phyloP scores from a whole-genome alignment of 1,139 yeast species.

The Saccharomycopsis crataegensis region DNA sequence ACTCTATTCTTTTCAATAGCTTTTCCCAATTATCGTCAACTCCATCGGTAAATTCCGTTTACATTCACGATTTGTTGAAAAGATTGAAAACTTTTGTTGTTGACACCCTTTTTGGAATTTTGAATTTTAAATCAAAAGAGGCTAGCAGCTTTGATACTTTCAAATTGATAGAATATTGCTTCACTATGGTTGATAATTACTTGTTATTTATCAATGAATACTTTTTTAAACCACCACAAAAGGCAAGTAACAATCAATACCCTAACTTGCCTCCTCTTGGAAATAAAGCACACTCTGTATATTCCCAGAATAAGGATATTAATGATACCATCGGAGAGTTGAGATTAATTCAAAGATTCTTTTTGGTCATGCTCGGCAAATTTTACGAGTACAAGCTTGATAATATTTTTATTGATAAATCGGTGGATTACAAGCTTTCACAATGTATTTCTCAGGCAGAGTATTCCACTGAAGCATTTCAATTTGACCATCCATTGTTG shows the following conservation, averaged over 20 bases:
- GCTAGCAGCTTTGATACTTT: conserved; percentile 1
- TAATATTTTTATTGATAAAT: conserved; percentile 8
- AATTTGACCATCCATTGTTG: conserved; percentile 20
- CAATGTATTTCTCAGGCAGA: conserved; percentile 17
- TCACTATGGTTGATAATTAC: conserved; percentile 22
- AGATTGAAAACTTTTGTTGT: conserved; percentile 34
- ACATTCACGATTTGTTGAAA: conserved; percentile 28
- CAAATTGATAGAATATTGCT: conserved; percentile 23
- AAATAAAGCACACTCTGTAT: conserved; percentile 14
- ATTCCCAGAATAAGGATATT: conserved; percentile 15
- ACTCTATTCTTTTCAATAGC: conserved; percentile 28
- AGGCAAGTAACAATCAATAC: not conserved
- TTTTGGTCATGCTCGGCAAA: conserved; percentile 16
- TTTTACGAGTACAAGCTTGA: conserved; percentile 15
- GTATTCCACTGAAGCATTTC: conserved; percentile 19
- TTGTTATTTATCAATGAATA: conserved; percentile 18
- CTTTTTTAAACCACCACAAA: conserved; percentile 18
- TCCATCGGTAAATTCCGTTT: conserved; percentile 31
- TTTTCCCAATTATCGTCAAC: conserved; percentile 28
- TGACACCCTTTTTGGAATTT: conserved; percentile 28
- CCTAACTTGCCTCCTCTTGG: conserved; percentile 14
- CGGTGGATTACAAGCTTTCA: conserved; percentile 29
- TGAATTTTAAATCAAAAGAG: conserved; percentile 1
- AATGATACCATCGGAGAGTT: conserved; percentile 18
- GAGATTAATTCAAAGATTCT: conserved; percentile 16